Evolutionary conservation across 495 filamentous ascomycete genomes (phyloP), one percentile per base, ranked within the genome.

Genomic region (Penicillium pancosmium): DNA sequence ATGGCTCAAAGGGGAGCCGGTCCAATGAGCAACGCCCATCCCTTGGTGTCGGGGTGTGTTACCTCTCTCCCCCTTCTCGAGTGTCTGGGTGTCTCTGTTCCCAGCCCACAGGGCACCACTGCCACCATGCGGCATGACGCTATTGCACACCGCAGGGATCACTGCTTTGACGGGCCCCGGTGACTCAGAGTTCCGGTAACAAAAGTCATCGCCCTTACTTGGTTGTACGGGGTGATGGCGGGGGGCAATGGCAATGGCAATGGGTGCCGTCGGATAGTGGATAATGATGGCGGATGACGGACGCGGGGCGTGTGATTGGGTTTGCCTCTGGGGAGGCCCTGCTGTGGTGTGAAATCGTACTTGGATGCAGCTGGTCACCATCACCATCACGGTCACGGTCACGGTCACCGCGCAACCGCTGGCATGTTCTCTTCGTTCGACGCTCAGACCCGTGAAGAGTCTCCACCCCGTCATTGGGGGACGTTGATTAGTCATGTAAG

Each of bases 171-270:
- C 46, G 9, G 46, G 21, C 46, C 35, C 35, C 38, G 31, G 63
- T 68, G 67, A 69, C 58, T 69, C 66, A 67, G 58, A 64, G 58
- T 40, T 18, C 53, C 15, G 34, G 52, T 56, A 60, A 49, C 50
- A 55, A 31, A 31, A 56, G 54, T 65, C 55, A 61, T 40, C 49
- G 57, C 55, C 68, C 65, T 66, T 70, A 57, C 68, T 56, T 66
- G 60, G 68, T 68, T 54, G 68, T 64, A 68, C 67, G 60, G 67
- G 61, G 61, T 64, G 65, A 69, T 67, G 36, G 19, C 55, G n/a
- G 41, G 15, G 51, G 35, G 19, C 19, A 21, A 21, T 21, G 19
- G 18, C 8, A 18, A 40, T n/a, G n/a, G 25, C 18, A 35, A 44
- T 19, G 16, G 41, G 16, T n/a, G 16, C 16, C 31, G 10, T 16